Percentiles rank a stretch among this genome's conserved stretches.
These are phyloP conservation scores for Chlorella sorokiniana DNA, from an alignment of 139 green algal species.

Conservation along the genomic window DNA sequence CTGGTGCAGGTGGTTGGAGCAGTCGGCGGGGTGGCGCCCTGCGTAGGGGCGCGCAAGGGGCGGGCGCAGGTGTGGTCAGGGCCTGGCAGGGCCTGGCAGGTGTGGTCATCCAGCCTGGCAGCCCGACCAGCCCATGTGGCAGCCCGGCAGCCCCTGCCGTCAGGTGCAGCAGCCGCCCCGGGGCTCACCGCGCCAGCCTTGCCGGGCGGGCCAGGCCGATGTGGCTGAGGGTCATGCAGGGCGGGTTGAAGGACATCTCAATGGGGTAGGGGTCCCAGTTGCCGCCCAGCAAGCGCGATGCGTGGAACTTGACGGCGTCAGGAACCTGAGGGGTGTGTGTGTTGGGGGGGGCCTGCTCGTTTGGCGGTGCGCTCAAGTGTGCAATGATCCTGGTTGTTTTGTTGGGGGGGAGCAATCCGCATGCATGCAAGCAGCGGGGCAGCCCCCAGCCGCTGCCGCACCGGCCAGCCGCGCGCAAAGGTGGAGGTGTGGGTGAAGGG, in stretches of 20 bases:
- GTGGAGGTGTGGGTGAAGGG: slow-evolving; percentile 98
- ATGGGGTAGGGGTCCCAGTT: slow-evolving; percentile 99
- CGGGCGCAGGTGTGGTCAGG: neutral
- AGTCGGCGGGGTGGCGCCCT: slow-evolving; percentile 69
- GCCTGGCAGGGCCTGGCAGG: neutral
- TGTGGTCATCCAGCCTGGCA: no score
- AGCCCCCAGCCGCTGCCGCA: neutral
- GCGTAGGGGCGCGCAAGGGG: neutral
- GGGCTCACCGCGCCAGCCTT: slow-evolving; percentile 70
- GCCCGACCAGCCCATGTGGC: neutral
- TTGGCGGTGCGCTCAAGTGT: neutral
- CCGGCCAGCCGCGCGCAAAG: slow-evolving; percentile 95
- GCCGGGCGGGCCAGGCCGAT: slow-evolving; percentile 92
- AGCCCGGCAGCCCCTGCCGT: no score
- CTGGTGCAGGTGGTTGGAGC: slow-evolving; percentile 95
- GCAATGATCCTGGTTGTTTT: neutral
- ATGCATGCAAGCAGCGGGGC: neutral
- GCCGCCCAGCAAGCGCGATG: slow-evolving; percentile 64
- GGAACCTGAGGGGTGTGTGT: slow-evolving; percentile 61
- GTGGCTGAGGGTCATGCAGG: slow-evolving; percentile 86
- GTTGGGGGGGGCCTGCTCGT: neutral
- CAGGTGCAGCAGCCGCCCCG: neutral
- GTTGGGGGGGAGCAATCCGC: neutral
- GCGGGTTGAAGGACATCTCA: slow-evolving; percentile 95
- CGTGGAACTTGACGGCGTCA: slow-evolving; percentile 80